Percentiles rank a stretch among this genome's conserved stretches.
These are phyloP conservation scores for Cunninghamia lanceolata DNA, from an alignment of 75 land plant species.

Conservation along the genomic window DNA sequence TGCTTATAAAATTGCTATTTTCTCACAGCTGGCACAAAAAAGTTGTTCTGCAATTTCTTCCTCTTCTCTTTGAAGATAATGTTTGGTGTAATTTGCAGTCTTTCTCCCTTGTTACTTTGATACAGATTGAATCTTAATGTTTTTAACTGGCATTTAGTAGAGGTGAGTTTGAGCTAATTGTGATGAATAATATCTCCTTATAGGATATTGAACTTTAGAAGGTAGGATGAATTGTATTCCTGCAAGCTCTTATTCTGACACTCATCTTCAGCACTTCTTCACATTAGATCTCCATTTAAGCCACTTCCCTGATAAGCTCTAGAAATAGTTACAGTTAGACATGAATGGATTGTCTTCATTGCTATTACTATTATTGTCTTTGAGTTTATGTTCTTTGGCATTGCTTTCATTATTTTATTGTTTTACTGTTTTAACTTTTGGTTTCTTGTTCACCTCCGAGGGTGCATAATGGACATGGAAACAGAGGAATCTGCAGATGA, in stretches of 20 bases:
- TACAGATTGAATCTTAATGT: neutral
- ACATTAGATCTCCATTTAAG: neutral
- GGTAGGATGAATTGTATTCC: too few relatives aligned
- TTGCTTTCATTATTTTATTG: neutral
- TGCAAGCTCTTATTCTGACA: neutral
- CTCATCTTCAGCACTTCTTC: neutral
- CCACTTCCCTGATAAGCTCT: neutral
- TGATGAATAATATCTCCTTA: neutral
- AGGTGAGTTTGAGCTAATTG: neutral
- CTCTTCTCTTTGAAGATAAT: neutral
- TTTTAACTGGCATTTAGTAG: neutral
- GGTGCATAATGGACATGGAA: neutral
- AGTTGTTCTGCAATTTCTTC: neutral
- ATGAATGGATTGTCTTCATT: neutral
- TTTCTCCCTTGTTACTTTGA: neutral
- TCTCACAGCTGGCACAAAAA: neutral
- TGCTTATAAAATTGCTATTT: neutral
- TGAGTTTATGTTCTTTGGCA: neutral
- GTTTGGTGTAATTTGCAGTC: neutral
- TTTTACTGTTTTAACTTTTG: too few relatives aligned
- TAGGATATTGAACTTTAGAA: neutral
- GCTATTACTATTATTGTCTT: neutral
- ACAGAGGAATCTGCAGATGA: neutral
- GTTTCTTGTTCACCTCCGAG: neutral
- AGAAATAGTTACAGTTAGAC: neutral